Conservation (phyloP, 257 asterid species). For the Fraxinus pennsylvanica region DNA sequence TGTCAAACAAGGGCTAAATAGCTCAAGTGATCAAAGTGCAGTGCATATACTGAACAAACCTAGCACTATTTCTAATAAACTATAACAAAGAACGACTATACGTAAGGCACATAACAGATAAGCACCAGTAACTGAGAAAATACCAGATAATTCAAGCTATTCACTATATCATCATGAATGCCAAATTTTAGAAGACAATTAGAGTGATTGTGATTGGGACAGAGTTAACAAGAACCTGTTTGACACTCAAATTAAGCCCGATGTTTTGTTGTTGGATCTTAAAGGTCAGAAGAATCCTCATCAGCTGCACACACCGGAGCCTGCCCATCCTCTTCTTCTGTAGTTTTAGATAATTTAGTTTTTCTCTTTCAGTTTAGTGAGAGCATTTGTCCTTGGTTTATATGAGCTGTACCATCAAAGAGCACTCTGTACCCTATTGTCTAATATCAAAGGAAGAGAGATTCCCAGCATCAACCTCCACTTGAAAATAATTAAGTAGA, state of each 20-base stretch:
- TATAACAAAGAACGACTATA: not conserved
- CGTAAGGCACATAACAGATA: not conserved
- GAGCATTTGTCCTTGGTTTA: not conserved
- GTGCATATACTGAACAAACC: not conserved
- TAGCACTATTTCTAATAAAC: not conserved
- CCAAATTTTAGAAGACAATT: not conserved
- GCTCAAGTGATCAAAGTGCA: not conserved
- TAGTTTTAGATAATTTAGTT: not conserved
- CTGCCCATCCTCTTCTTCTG: not conserved
- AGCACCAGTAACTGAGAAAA: not conserved
- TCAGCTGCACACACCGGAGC: not conserved
- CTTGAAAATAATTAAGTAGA: not conserved
- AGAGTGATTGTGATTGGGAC: not conserved
- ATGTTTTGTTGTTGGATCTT: not conserved
- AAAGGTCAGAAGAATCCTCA: not conserved
- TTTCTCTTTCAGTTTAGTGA: not conserved
- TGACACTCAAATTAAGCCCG: not conserved
- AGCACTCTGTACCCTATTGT: not conserved
- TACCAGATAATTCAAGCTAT: conserved; percentile 1
- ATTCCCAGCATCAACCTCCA: not conserved
- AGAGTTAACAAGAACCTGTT: not conserved
- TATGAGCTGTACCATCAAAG: not conserved
- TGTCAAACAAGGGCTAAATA: too few relatives aligned
- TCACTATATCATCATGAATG: not conserved
- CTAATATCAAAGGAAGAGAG: not conserved